Evolutionary conservation across 2,329 filamentous ascomycete species (phyloP).

Genomic region (Exophiala bonariae): DNA sequence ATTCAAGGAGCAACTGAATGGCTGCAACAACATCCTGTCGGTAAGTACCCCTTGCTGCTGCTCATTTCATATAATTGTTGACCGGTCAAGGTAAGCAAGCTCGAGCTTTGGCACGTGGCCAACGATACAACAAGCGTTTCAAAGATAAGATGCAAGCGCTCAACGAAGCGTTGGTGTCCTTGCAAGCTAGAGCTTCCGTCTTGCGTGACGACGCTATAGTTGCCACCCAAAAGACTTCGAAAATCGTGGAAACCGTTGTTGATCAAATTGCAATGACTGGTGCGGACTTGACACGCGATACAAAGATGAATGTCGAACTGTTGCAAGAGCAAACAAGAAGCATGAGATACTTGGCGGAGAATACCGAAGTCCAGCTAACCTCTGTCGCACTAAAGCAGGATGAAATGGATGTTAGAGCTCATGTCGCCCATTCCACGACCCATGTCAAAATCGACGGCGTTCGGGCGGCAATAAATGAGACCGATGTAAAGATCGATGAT

Average conservation of each 20-base stretch:
- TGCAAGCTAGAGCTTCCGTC: constrained; percentile 1
- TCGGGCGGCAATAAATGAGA: background rate
- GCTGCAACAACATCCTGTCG: constrained; percentile 8
- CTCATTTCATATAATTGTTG: background rate
- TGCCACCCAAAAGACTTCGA: background rate
- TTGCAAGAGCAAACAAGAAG: constrained; percentile 1
- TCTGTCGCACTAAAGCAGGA: constrained; percentile 1
- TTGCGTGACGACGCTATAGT: constrained; percentile 9
- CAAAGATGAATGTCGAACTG: background rate
- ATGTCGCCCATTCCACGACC: too few species aligned
- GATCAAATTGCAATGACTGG: background rate
- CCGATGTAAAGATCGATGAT: background rate
- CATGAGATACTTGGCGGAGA: constrained; percentile 2
- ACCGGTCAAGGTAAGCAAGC: constrained; percentile 10
- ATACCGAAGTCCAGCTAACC: constrained; percentile 2
- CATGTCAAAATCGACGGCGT: background rate
- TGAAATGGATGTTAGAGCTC: too few species aligned
- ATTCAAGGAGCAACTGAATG: constrained; percentile 15
- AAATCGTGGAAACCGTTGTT: constrained; percentile 21
- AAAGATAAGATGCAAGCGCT: constrained; percentile 15
- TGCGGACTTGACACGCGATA: too few species aligned
- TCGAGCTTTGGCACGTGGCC: constrained; percentile 8
- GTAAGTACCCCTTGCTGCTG: constrained; percentile 7
- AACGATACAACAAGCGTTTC: constrained; percentile 15
- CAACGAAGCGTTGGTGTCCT: constrained; percentile 8